Percentiles rank a stretch among this genome's conserved stretches.
Evolutionary conservation across 2,329 filamentous ascomycete species (phyloP).

Genomic region (Xylariomycetidae sp.): DNA sequence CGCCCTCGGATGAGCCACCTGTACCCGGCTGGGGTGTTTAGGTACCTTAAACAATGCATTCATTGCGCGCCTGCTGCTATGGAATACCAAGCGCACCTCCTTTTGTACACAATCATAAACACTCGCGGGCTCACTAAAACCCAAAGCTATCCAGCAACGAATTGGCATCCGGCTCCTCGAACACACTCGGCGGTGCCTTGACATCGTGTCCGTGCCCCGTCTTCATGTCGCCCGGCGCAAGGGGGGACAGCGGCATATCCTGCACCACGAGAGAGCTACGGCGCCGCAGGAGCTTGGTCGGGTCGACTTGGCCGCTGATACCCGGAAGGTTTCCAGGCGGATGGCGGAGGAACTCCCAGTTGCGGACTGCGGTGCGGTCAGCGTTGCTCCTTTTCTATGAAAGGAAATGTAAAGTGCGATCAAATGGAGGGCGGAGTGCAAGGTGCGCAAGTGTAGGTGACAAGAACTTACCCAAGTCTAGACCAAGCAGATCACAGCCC

Average conservation of each 20-base stretch:
- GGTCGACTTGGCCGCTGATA: constrained; percentile 47
- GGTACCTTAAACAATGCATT: too few species aligned
- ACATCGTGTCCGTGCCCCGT: constrained; percentile 22
- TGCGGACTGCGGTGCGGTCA: constrained; percentile 49
- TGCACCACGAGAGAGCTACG: constrained; percentile 75
- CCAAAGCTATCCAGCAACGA: constrained; percentile 91
- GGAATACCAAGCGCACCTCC: too few species aligned
- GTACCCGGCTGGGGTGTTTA: too few species aligned
- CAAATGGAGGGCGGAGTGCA: too few species aligned
- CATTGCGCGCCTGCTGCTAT: too few species aligned
- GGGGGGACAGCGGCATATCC: constrained; percentile 51
- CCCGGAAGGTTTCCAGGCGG: constrained; percentile 27
- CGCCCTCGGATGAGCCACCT: too few species aligned
- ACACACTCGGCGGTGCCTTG: constrained; percentile 62
- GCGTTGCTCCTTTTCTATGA: too few species aligned
- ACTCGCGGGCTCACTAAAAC: constrained; percentile 60
- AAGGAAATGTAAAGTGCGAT: too few species aligned
- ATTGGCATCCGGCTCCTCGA: constrained; percentile 86
- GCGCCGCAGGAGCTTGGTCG: constrained; percentile 61
- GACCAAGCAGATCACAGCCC: constrained; percentile 85
- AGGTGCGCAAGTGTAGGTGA: too few species aligned
- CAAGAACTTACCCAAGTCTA: constrained; percentile 70
- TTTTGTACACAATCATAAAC: too few species aligned
- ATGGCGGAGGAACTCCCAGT: constrained; percentile 69
- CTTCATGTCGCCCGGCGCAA: constrained; percentile 35